Evolutionary conservation across 371 early-diverging fungal species (phyloP).

Genomic region (Lichtheimia ornata): DNA sequence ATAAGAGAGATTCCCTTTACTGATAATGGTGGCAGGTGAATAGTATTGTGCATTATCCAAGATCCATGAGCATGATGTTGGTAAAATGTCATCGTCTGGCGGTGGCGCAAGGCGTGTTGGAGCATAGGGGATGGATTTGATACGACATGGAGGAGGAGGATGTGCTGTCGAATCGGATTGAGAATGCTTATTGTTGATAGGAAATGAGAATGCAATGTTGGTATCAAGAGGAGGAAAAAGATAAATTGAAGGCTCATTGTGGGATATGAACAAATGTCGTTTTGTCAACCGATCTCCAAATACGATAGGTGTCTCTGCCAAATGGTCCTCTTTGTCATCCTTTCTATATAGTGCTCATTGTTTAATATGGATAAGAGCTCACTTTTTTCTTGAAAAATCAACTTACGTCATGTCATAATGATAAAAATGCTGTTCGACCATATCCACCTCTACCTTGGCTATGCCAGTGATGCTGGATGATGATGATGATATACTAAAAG

Average conservation of each 20-base stretch:
- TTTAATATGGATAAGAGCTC: background rate
- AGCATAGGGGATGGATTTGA: conserved; percentile 5
- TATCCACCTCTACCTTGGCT: conserved; percentile 26
- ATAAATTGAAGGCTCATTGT: conserved; percentile 26
- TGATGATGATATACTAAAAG: conserved; percentile 6
- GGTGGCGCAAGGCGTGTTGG: background rate
- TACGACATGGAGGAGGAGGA: background rate
- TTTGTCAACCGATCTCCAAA: conserved; percentile 14
- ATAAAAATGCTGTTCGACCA: conserved; percentile 37
- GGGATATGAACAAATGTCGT: conserved; percentile 20
- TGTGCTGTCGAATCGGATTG: background rate
- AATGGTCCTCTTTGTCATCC: background rate
- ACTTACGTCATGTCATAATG: conserved; percentile 3
- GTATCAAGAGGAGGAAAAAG: conserved; percentile 33
- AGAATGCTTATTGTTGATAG: conserved; percentile 10
- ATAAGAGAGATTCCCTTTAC: conserved; percentile 15
- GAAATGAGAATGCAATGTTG: conserved; percentile 33
- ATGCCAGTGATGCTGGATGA: conserved; percentile 9
- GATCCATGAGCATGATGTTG: background rate
- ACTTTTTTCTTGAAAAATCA: background rate
- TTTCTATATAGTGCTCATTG: background rate
- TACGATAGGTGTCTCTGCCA: conserved; percentile 2
- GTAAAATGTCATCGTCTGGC: background rate
- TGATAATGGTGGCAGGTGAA: conserved; percentile 11
- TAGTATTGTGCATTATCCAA: conserved; percentile 9